Conservation (phyloP, 768 basidiomycete species). For the Amanita rimosa region DNA sequence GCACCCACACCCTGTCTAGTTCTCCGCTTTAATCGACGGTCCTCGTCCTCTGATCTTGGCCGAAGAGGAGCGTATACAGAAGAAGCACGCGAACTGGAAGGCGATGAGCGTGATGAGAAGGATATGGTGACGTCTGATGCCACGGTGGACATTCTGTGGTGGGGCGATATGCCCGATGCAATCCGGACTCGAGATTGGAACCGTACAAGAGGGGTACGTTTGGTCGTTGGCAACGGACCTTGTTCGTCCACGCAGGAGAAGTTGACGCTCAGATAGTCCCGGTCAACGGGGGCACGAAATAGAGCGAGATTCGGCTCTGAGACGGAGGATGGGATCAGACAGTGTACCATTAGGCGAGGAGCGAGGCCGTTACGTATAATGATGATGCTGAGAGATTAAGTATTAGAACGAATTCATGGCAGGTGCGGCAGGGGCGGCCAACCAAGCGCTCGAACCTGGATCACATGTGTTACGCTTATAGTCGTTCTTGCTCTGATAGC, state of each 20-base stretch:
- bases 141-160: conserved; percentile 15
- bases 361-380: no score
- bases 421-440: not conserved
- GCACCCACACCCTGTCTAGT: conserved; percentile 46
- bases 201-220: conserved; percentile 30
- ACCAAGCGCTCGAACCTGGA: not conserved
- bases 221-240: not conserved
- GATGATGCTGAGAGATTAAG: not conserved
- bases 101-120: conserved; percentile 24
- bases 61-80: conserved; percentile 77
- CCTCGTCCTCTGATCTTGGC: conserved; percentile 36
- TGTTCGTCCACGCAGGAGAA: not conserved
- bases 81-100: conserved; percentile 60
- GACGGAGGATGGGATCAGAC: not conserved
- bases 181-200: conserved; percentile 74
- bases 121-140: not conserved
- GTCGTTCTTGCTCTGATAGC: conserved; percentile 9
- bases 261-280: not conserved
- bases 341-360: not conserved
- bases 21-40: conserved; percentile 41
- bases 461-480: conserved; percentile 1
- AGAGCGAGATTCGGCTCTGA: conserved; percentile 1
- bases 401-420: no score
- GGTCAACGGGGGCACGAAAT: no score
- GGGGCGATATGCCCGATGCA: conserved; percentile 51